Evolutionary conservation across 257 asterid genomes (phyloP).

Genomic region (Handroanthus guayacan): DNA sequence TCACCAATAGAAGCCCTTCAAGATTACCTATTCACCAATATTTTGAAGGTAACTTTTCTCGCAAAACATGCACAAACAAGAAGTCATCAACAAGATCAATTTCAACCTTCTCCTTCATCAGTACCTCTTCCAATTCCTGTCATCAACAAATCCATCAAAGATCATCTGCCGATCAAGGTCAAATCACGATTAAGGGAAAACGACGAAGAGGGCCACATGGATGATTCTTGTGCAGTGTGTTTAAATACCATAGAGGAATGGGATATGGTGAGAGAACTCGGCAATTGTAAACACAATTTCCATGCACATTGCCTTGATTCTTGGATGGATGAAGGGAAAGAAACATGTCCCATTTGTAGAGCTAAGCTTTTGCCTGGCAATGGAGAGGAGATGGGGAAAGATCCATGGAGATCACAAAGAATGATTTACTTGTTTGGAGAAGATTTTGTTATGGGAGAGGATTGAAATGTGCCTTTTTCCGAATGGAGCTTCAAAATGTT

Average conservation of each 20-base stretch:
- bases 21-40: conserved; percentile 9
- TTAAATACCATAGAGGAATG: conserved; percentile 31
- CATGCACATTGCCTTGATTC: conserved; percentile 40
- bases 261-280: conserved; percentile 35
- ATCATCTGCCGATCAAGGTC: conserved; percentile 19
- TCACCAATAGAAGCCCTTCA: conserved; percentile 1
- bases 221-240: conserved; percentile 35
- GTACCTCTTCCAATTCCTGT: conserved; percentile 30
- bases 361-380: conserved; percentile 13
- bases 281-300: conserved; percentile 40
- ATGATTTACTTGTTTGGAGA: conserved; percentile 47
- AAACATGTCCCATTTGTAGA: conserved; percentile 38
- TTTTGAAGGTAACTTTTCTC: background rate
- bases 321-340: conserved; percentile 35
- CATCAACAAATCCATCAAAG: conserved; percentile 3
- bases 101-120: conserved; percentile 27
- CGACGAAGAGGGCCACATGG: background rate
- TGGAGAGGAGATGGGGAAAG: conserved; percentile 28
- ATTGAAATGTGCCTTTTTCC: background rate
- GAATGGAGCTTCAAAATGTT: too few species aligned
- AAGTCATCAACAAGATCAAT: background rate
- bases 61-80: background rate
- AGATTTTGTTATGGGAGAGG: conserved; percentile 27
- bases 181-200: background rate
- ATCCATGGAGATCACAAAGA: conserved; percentile 45